Percentiles rank a stretch among this genome's conserved stretches.
Evolutionary conservation across 768 basidiomycete species (phyloP).

Genomic region (Calocybe cyanea): DNA sequence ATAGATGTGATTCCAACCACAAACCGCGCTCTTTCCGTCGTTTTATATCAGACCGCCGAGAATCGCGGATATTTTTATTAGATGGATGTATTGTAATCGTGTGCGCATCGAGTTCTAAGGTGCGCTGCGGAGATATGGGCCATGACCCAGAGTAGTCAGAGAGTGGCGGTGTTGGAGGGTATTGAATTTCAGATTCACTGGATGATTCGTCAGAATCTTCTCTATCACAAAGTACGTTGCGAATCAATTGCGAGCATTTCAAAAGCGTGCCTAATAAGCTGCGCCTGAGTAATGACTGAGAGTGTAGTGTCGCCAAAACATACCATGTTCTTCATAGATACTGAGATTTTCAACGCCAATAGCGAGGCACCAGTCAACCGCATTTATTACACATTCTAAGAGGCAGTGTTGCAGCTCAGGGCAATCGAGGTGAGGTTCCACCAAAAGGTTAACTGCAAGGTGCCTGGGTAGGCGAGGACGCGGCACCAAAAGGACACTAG

Average conservation of each 20-base stretch:
- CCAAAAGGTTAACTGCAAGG: constrained; percentile 60
- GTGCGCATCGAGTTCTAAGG: constrained; percentile 16
- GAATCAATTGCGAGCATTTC: constrained; percentile 37
- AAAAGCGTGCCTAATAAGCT: constrained; percentile 35
- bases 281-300: neutral
- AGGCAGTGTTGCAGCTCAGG: constrained; percentile 39
- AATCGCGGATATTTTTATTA: neutral
- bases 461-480: constrained; percentile 63
- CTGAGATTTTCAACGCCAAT: constrained; percentile 62
- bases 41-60: neutral
- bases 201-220: constrained; percentile 16
- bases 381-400: constrained; percentile 49
- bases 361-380: constrained; percentile 59
- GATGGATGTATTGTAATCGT: constrained; percentile 17
- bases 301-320: constrained; percentile 17
- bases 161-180: constrained; percentile 73
- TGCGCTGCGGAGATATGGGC: constrained; percentile 49
- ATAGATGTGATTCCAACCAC: neutral
- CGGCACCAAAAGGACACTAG: constrained; percentile 44
- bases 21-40: constrained; percentile 4
- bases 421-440: constrained; percentile 31
- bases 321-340: constrained; percentile 72
- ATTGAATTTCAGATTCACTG: constrained; percentile 50
- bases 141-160: constrained; percentile 70
- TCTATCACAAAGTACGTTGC: constrained; percentile 19